Evolutionary conservation across 148 eudicot genomes (phyloP), one percentile per base, ranked within the genome.

Genomic region (Camellia granthamiana): DNA sequence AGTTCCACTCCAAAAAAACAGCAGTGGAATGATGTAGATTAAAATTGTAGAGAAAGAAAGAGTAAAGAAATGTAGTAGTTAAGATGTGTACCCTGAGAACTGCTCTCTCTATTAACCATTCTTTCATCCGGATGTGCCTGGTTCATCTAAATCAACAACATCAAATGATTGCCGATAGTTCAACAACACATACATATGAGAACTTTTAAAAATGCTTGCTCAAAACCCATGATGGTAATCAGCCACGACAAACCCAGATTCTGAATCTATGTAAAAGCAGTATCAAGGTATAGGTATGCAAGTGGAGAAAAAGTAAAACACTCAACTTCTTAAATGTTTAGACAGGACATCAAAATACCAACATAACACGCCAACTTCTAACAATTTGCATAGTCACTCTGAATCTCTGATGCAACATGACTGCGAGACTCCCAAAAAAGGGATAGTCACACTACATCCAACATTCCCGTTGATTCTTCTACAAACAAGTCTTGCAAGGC

Each of bases 71-170:
- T 7, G 42, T 38, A 4, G 14, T 18, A 77, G 65, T 3, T 44
- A 18, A 81, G 72, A 54, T n/a, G 58, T 72, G 70, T 91, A 94
- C 98, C 98, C 38, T 79, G 86, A 77, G 79, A 79, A 83, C 55
- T 77, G 80, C 85, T 64, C 84, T 82, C 88, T 77, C 76, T 83
- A 80, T 68, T 85, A 75, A 72, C 55, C 60, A 74, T 58, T 72
- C 83, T 86, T 83, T 81, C 80, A 68, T 85, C 88, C 65, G 75
- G 63, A 55, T 41, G 67, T 4, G 81, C 89, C 98, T 92, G 90
- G 69, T 47, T 67, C 38, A 79, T 64, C 84, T 76, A 75, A 56
- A 75, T 61, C 65, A 80, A 72, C 58, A 56, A 80, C 59, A 74
- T 83, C 66, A 77, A 43, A 80, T 47, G 44, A 75, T 21, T 61